Evolutionary conservation across 2,329 filamentous ascomycete genomes (phyloP).

Genomic region (Claviceps monticola): DNA sequence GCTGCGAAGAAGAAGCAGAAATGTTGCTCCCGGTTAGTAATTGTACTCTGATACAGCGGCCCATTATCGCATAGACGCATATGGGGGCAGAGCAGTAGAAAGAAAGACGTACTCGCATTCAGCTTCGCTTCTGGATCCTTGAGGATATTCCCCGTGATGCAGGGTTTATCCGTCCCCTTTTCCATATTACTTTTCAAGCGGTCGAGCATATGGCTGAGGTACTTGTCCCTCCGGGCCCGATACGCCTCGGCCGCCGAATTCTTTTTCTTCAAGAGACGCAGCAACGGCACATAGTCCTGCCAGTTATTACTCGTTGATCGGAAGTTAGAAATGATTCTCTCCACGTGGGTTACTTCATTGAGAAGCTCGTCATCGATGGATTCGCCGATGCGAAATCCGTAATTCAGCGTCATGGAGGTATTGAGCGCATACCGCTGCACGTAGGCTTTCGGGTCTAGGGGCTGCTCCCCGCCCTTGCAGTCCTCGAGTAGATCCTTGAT

Average conservation of each 20-base stretch:
- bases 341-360: conserved; percentile 61
- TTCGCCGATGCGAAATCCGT: conserved; percentile 62
- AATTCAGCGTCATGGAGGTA: conserved; percentile 64
- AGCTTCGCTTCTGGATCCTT: conserved; percentile 32
- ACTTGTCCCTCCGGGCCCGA: conserved; percentile 53
- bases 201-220: conserved; percentile 51
- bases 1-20: conserved; percentile 25
- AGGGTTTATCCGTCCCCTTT: conserved; percentile 26
- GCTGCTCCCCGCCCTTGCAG: conserved; percentile 43
- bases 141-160: conserved; percentile 37
- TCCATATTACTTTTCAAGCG: conserved; percentile 30
- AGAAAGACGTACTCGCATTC: conserved; percentile 16
- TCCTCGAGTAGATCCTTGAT: conserved; percentile 60
- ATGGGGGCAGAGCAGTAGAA: neutral
- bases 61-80: neutral
- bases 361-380: conserved; percentile 54
- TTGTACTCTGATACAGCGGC: no score
- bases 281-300: conserved; percentile 69
- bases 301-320: conserved; percentile 70
- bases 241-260: conserved; percentile 52
- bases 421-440: conserved; percentile 67
- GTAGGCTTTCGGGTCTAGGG: conserved; percentile 59
- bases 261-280: conserved; percentile 49
- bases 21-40: neutral
- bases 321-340: conserved; percentile 62